A percentile compares a stretch with the other conserved stretches of the same genome.
These are phyloP conservation scores for Papiliotrema terrestris DNA, from an alignment of 1,284 basidiomycete species.

Conservation along the genomic window DNA sequence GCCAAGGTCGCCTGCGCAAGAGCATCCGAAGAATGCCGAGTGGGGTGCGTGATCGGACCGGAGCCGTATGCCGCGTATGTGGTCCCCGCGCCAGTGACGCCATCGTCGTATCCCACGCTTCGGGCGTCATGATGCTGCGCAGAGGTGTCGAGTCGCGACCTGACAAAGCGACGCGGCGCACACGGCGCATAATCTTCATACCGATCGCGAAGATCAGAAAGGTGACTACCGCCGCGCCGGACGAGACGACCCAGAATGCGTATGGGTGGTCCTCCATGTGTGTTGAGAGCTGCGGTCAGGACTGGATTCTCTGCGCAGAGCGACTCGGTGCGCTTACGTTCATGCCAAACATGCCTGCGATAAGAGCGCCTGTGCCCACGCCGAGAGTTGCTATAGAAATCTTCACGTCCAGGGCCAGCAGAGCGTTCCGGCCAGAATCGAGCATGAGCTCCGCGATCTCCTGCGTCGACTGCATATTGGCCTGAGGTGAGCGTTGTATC, in stretches of 20 bases:
- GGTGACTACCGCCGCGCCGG: slow-evolving; percentile 36
- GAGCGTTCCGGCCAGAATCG: slow-evolving; percentile 90
- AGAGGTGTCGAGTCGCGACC: slow-evolving; percentile 10
- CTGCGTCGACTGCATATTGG: slow-evolving; percentile 91
- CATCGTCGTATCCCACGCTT: slow-evolving; percentile 4
- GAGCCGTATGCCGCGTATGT: neutral
- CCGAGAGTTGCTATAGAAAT: slow-evolving; percentile 94
- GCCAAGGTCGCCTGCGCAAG: neutral
- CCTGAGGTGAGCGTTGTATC: slow-evolving; percentile 50
- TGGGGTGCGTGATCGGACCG: neutral
- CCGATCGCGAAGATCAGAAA: slow-evolving; percentile 41
- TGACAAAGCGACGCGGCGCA: slow-evolving; percentile 41
- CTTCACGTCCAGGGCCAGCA: slow-evolving; percentile 87
- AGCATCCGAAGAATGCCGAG: neutral
- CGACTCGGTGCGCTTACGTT: slow-evolving; percentile 76
- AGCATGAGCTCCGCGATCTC: slow-evolving; percentile 96
- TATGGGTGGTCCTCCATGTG: slow-evolving; percentile 44
- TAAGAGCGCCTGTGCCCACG: slow-evolving; percentile 83
- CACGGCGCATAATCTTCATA: slow-evolving; percentile 34
- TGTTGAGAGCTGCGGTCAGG: slow-evolving; percentile 36
- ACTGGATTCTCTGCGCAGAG: slow-evolving; percentile 3
- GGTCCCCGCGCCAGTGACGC: neutral
- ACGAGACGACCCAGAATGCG: slow-evolving; percentile 46
- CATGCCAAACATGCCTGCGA: slow-evolving; percentile 94
- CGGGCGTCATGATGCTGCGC: neutral